These are phyloP conservation scores for Pseudozyma tsukubaensis DNA, from an alignment of 1,284 basidiomycete species.

Conservation along the genomic window DNA sequence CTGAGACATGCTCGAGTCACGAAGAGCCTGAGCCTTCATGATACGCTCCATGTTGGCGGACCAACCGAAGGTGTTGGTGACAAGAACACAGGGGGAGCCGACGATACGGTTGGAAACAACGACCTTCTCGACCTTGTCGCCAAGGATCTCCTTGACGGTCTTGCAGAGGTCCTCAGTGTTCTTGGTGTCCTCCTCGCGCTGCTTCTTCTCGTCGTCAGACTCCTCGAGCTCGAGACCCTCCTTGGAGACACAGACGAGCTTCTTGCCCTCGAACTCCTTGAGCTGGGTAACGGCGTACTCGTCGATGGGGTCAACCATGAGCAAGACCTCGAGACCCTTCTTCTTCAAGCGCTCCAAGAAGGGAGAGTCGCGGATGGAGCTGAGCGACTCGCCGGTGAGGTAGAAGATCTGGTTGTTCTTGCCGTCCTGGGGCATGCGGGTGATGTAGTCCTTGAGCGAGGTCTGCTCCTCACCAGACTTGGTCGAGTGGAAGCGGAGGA, in stretches of 20 bases:
- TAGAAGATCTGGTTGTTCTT: constrained; percentile 94
- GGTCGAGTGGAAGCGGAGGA: constrained; percentile 98
- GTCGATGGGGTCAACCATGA: constrained; percentile 85
- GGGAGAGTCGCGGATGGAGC: constrained; percentile 89
- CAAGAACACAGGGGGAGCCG: constrained; percentile 71
- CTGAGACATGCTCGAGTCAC: constrained; percentile 98
- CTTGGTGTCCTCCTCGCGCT: constrained; percentile 86
- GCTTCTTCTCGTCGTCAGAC: constrained; percentile 95
- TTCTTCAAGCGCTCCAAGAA: constrained; percentile 99
- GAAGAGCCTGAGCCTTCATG: constrained; percentile 99
- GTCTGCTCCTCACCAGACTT: constrained; percentile 92
- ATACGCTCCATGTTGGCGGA: constrained; percentile 99
- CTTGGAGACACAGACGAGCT: constrained; percentile 97
- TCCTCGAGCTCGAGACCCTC: constrained; percentile 99
- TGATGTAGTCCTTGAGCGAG: constrained; percentile 99
- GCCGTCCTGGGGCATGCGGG: constrained; percentile 98
- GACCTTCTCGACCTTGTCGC: constrained; percentile 99
- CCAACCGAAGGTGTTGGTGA: constrained; percentile 99
- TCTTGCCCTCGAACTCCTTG: constrained; percentile 99
- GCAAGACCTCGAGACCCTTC: constrained; percentile 98
- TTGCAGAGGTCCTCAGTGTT: constrained; percentile 91
- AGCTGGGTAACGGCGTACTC: constrained; percentile 81
- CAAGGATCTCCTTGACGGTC: constrained; percentile 96
- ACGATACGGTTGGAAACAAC: constrained; percentile 88
- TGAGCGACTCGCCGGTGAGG: constrained; percentile 96